These are phyloP conservation scores for Xerophyta viscosa DNA, from an alignment of 106 monocot genomes.

Conservation along the genomic window DNA sequence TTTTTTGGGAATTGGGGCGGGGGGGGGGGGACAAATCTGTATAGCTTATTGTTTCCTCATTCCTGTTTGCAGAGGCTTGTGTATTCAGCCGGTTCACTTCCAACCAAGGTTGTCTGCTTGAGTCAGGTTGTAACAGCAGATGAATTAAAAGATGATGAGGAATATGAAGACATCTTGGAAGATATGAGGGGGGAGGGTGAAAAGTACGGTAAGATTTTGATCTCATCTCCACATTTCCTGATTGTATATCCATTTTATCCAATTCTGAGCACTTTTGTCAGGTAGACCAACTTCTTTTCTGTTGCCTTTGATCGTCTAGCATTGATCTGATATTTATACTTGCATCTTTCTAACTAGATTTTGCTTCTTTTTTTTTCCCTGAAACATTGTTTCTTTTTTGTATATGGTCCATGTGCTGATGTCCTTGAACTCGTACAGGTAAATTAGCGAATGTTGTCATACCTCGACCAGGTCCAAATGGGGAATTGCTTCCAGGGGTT, in stretches of 20 bases:
- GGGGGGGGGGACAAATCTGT: no score
- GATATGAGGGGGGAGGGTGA: constrained; percentile 86
- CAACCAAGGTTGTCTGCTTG: constrained; percentile 79
- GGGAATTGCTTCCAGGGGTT: constrained; percentile 51
- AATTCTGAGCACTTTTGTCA: no score
- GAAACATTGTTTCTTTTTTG: no score
- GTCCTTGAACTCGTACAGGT: no score
- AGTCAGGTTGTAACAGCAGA: constrained; percentile 55
- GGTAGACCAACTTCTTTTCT: no score
- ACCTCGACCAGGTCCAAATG: constrained; percentile 57
- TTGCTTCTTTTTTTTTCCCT: no score
- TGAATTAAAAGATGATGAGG: constrained; percentile 77
- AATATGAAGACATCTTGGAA: constrained; percentile 83
- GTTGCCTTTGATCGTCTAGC: no score
- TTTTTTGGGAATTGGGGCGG: constrained; percentile 4
- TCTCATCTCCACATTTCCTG: no score
- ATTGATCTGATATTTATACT: no score
- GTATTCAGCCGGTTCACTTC: constrained; percentile 49
- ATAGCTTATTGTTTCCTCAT: not conserved
- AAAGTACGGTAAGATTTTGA: constrained; percentile 92
- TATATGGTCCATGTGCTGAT: no score
- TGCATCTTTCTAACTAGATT: no score
- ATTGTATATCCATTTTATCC: no score
- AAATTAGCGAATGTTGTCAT: constrained; percentile 73
- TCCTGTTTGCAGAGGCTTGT: constrained; percentile 44